Conservation (phyloP, 768 basidiomycete species). For the Coprinopsis sp. region DNA sequence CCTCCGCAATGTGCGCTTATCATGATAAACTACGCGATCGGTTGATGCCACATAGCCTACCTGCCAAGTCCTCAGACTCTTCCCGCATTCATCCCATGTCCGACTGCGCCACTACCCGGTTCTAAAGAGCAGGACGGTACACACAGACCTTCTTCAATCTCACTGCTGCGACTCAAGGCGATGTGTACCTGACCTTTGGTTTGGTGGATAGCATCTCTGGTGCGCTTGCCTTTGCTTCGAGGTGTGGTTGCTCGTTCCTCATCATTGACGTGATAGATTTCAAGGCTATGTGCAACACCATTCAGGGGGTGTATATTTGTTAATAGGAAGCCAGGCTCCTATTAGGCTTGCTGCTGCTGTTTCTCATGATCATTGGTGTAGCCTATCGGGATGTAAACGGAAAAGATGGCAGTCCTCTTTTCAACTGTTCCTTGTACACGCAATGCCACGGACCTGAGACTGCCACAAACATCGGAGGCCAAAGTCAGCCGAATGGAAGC, state of each 20-base stretch:
- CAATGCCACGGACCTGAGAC: constrained; percentile 23
- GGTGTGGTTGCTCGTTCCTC: neutral
- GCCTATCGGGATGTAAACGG: constrained; percentile 35
- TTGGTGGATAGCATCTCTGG: constrained; percentile 30
- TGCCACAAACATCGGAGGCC: constrained; percentile 29
- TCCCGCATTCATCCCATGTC: constrained; percentile 38
- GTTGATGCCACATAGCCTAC: constrained; percentile 22
- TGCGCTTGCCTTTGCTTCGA: constrained; percentile 2
- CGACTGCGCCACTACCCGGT: constrained; percentile 18
- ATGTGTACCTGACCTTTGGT: constrained; percentile 32
- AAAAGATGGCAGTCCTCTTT: constrained; percentile 31
- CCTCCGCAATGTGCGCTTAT: too few relatives aligned
- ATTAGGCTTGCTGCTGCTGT: neutral
- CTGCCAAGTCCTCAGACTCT: constrained; percentile 32
- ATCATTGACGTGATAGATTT: constrained; percentile 21
- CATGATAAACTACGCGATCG: constrained; percentile 4
- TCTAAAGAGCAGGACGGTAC: constrained; percentile 25
- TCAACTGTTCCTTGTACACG: constrained; percentile 32
- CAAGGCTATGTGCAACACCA: constrained; percentile 27
- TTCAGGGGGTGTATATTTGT: constrained; percentile 27
- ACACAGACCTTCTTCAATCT: constrained; percentile 23
- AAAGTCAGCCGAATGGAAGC: constrained; percentile 30
- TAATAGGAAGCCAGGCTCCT: constrained; percentile 23
- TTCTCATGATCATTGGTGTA: constrained; percentile 7
- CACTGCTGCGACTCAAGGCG: constrained; percentile 27